Percentiles rank a stretch among this genome's conserved stretches.
Evolutionary conservation across 805 yeast species (phyloP).

Genomic region (Komagataella pastoris): DNA sequence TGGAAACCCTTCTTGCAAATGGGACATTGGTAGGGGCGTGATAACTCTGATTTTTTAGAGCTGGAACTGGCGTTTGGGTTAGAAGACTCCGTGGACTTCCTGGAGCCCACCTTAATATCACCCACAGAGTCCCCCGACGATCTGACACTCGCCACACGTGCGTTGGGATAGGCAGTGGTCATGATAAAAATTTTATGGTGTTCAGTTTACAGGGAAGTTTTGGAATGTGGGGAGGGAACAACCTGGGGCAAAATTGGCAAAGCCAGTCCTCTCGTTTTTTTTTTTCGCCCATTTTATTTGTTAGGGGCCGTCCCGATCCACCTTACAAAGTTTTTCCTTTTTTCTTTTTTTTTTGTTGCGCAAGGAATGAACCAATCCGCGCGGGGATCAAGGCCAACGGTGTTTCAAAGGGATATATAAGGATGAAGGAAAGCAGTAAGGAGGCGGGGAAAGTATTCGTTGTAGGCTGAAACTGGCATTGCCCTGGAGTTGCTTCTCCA

Average conservation of each 20-base stretch:
- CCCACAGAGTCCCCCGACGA: background rate
- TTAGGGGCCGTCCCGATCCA: background rate
- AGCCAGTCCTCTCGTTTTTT: background rate
- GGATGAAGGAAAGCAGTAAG: background rate
- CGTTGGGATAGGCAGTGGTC: background rate
- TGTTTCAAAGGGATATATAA: background rate
- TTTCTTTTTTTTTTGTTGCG: no score
- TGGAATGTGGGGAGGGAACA: background rate
- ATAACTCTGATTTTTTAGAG: conserved; percentile 1
- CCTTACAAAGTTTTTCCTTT: background rate
- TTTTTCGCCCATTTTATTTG: background rate
- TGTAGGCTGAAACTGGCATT: background rate
- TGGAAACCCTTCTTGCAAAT: conserved; percentile 66
- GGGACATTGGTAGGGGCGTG: conserved; percentile 59
- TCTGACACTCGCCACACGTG: background rate
- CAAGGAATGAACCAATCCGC: background rate
- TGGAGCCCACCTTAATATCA: background rate
- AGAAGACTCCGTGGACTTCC: conserved; percentile 10
- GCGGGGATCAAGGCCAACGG: background rate
- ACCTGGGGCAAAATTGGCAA: background rate
- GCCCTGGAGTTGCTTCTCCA: background rate
- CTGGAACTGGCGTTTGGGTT: background rate
- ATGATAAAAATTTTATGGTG: background rate
- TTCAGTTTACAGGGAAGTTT: background rate
- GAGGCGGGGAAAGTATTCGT: no score